phyloP scores from a whole-genome alignment of 2,329 filamentous ascomycete species.

The Blastomyces gilchristii region DNA sequence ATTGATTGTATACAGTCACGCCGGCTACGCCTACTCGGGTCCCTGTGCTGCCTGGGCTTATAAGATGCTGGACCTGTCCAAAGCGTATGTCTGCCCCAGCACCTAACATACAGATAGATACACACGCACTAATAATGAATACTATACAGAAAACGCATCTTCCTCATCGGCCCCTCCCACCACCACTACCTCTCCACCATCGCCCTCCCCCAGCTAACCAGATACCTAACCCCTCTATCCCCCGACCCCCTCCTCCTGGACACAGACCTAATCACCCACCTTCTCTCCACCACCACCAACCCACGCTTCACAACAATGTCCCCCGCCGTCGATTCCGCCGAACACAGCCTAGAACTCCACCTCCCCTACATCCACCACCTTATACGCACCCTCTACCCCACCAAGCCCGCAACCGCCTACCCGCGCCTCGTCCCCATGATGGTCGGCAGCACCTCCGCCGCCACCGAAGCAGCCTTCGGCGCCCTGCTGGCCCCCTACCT shows the following conservation, averaged over 20 bases:
- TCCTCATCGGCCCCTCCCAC: constrained; percentile 87
- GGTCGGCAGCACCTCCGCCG: constrained; percentile 60
- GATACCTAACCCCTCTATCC: constrained; percentile 37
- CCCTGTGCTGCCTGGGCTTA: constrained; percentile 91
- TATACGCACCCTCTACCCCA: constrained; percentile 44
- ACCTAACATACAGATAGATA: constrained; percentile 3
- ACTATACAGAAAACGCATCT: constrained; percentile 61
- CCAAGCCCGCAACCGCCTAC: constrained; percentile 43
- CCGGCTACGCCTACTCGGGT: constrained; percentile 87
- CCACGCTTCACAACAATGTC: constrained; percentile 48
- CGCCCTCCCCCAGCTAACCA: constrained; percentile 60
- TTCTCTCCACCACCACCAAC: constrained; percentile 22
- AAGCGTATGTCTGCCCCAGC: constrained; percentile 41
- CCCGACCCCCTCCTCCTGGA: constrained; percentile 36
- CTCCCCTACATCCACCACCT: constrained; percentile 85
- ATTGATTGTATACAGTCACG: constrained; percentile 53
- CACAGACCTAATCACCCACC: constrained; percentile 33
- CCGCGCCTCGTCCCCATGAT: constrained; percentile 77
- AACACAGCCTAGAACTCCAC: constrained; percentile 96
- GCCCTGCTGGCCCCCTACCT: constrained; percentile 67
- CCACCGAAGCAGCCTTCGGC: constrained; percentile 60
- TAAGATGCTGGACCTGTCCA: constrained; percentile 70
- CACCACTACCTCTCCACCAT: constrained; percentile 69
- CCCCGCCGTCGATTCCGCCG: constrained; percentile 57
- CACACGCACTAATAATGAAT: not conserved